phyloP scores from a whole-genome alignment of 441 rosid species.

The Gossypium aridum region DNA sequence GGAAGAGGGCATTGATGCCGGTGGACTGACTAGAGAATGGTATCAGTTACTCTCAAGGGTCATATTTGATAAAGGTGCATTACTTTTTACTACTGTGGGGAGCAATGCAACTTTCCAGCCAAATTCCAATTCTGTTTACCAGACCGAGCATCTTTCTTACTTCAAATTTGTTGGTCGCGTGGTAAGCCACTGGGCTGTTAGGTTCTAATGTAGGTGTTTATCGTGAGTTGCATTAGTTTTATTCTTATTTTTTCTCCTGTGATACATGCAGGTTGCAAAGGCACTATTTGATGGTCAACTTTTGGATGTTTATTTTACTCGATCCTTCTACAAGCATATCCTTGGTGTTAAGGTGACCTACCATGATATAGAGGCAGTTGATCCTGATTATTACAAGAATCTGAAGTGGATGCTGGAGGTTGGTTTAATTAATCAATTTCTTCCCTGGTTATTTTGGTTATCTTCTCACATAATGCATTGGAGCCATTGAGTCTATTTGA shows the following conservation, averaged over 20 bases:
- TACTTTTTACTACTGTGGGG: conserved; percentile 95
- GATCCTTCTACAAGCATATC: conserved; percentile 96
- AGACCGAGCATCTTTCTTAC: conserved; percentile 96
- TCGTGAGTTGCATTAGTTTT: neutral
- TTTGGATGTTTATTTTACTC: conserved; percentile 96
- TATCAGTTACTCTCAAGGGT: conserved; percentile 96
- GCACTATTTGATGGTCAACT: conserved; percentile 97
- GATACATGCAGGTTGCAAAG: conserved; percentile 76
- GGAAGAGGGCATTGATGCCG: conserved; percentile 99
- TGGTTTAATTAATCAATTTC: conserved; percentile 19
- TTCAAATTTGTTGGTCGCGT: conserved; percentile 96
- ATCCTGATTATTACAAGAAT: conserved; percentile 97
- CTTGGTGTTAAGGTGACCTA: conserved; percentile 96
- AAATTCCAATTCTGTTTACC: conserved; percentile 93
- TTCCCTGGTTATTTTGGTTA: neutral
- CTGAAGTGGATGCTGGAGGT: conserved; percentile 99
- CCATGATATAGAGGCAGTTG: conserved; percentile 99
- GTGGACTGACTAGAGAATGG: conserved; percentile 98
- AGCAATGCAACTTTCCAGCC: conserved; percentile 96
- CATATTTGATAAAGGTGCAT: conserved; percentile 90
- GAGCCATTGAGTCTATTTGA: neutral
- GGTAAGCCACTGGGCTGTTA: conserved; percentile 40
- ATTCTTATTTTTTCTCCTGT: conserved; percentile 4
- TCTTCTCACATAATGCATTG: neutral
- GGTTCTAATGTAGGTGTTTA: conserved; percentile 5